Conservation (phyloP, 148 eudicot genomes). For the Suaeda aralocaspica region DNA sequence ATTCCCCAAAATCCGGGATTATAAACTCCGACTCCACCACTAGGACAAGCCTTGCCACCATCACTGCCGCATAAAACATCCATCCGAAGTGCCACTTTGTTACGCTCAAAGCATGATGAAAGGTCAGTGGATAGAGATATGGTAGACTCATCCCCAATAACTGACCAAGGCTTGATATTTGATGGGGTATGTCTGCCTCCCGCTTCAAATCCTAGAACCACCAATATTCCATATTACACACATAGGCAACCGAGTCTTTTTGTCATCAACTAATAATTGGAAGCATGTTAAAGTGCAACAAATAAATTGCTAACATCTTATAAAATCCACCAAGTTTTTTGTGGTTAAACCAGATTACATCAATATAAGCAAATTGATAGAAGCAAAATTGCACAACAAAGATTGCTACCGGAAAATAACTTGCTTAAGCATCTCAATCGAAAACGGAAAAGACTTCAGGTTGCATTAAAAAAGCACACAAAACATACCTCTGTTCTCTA, state of each 20-base stretch:
- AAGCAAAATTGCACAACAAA: neutral
- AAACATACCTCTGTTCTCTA: constrained; percentile 70
- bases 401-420: neutral
- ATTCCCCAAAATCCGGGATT: constrained; percentile 99
- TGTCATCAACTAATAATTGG: neutral
- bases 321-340: neutral
- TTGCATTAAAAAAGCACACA: neutral
- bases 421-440: neutral
- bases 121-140: constrained; percentile 66
- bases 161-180: constrained; percentile 73
- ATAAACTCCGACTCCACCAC: constrained; percentile 84
- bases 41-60: constrained; percentile 55
- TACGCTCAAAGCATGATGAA: constrained; percentile 88
- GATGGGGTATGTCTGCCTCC: constrained; percentile 75
- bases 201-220: constrained; percentile 75
- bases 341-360: neutral
- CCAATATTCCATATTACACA: constrained; percentile 13
- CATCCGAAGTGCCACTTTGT: constrained; percentile 75
- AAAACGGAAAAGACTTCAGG: neutral
- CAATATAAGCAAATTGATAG: neutral
- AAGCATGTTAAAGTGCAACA: neutral
- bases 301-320: neutral
- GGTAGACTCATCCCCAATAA: constrained; percentile 62
- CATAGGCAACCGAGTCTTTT: neutral
- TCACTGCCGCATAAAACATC: constrained; percentile 69